Evolutionary conservation across 257 asterid genomes (phyloP), one percentile per base, ranked within the genome.

Genomic region (Mentha longifolia): DNA sequence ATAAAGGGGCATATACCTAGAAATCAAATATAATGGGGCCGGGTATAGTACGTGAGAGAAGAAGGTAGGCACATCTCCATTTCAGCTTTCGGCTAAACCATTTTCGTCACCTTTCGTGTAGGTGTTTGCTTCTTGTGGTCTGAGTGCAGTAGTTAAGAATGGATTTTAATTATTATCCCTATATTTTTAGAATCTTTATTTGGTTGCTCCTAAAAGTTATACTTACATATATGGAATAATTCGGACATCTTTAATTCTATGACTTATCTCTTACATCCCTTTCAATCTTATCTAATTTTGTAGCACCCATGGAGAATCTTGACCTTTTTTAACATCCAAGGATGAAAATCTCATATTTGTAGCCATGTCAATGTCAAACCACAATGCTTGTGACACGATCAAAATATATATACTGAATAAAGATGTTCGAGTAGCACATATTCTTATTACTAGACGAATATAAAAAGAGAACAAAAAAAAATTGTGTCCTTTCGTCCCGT

Each of bases 1-100:
- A 22, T 28, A 25, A 13, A 2, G n/a, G 13, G n/a, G n/a, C n/a
- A n/a, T n/a, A n/a, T n/a, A n/a, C n/a, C n/a, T n/a, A n/a, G n/a
- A n/a, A n/a, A n/a, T n/a, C n/a, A n/a, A n/a, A n/a, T n/a, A n/a
- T n/a, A n/a, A n/a, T n/a, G n/a, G n/a, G n/a, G n/a, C n/a, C n/a
- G n/a, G n/a, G n/a, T n/a, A n/a, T 41, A 9, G 46, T 7, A 7
- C 37, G 47, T 42, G 14, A 42, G n/a, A 42, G 12, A 42, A 42
- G 14, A 9, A n/a, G 71, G 77, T 65, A 46, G 79, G 73, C 82
- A 69, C 39, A 56, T 46, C 61, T 74, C 70, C 45, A 64, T 43
- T 20, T 68, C 82, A 74, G 57, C 83, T 74, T 74, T 78, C 77
- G 79, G 83, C 67, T 7, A 58, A 28, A 68, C 55, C 74, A 57